Conservation (phyloP, 371 early-diverging fungal genomes). For the Choanephora cucurbitarum region DNA sequence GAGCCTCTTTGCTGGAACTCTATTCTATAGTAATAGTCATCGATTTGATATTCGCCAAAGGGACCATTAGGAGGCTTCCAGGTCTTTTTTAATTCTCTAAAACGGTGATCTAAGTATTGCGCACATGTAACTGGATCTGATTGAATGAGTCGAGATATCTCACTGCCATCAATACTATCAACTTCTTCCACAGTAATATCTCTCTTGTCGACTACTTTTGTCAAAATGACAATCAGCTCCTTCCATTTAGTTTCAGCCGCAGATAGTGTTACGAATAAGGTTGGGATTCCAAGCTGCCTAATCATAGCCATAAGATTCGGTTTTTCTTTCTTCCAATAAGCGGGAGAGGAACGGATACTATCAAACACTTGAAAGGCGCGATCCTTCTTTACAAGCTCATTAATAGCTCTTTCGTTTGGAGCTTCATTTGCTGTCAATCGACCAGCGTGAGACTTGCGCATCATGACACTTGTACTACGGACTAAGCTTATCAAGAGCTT, state of each 20-base stretch:
- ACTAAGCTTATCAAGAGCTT: not conserved
- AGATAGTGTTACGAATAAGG: conserved; percentile 6
- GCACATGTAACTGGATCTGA: conserved; percentile 9
- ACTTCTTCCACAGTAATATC: conserved; percentile 6
- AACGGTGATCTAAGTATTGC: conserved; percentile 8
- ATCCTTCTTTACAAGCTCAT: not conserved
- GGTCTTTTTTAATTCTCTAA: conserved; percentile 4
- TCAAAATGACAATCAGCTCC: conserved; percentile 5
- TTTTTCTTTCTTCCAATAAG: conserved; percentile 9
- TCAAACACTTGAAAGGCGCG: conserved; percentile 8
- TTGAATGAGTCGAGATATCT: conserved; percentile 9
- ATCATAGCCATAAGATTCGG: conserved; percentile 13
- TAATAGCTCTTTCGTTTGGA: not conserved
- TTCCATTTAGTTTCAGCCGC: conserved; percentile 14
- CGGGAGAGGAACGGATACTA: conserved; percentile 4
- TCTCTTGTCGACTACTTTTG: conserved; percentile 1
- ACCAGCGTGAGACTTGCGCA: not conserved
- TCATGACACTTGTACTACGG: not conserved
- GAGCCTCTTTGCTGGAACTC: conserved; percentile 13
- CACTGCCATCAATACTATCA: not conserved
- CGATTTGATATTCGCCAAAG: conserved; percentile 1
- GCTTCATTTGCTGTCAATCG: not conserved
- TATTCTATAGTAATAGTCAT: conserved; percentile 4
- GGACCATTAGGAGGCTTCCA: conserved; percentile 9
- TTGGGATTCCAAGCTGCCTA: conserved; percentile 9